Base-by-base conservation (phyloP, 495 filamentous ascomycete genomes). In the Monascus purpureus region DNA sequence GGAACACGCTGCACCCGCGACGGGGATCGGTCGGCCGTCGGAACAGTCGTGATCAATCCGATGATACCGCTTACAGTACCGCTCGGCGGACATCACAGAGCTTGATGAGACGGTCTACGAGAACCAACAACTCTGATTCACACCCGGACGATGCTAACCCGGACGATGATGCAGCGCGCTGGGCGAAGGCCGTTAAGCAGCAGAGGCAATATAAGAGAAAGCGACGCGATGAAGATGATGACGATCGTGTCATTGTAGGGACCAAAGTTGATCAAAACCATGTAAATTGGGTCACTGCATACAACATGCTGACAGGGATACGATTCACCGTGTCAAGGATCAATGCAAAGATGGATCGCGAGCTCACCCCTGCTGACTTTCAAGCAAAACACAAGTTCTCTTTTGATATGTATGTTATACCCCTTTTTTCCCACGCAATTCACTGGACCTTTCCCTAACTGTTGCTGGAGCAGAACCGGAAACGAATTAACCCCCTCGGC, bases 251-350 rank as follows among this genome's bases (percentile, higher is more conserved):
- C 20, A 70, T 92, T 32, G 86, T 99, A n/a, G 90, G 90, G 29
- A 96, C 86, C 14, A 95, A 94, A 57, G 90, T 99, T 22, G 90
- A 96, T 51, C 86, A 94, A 59, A 81, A 82, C 44, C 90, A 99
- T 52, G 83, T 82, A 29, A 99, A 99, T 55, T 99, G 84, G 77
- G 84, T 93, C 13, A 95, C 83, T 5, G 87, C 92, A 20, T 99
- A 99, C 57, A 96, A 99, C 57, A 99, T 99, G 90, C 72, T 99
- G 58, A 96, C 90, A 2, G 90, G 90, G 33, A 99, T 99, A 45
- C 84, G 90, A 26, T 95, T 99, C 42, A 80, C 82, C 15, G 92
- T 99, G 4, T 95, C 87, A 36, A 71, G 90, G 36, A 93, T 90
- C 35, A 95, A 99, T 50, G 90, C 92, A 13, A 99, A 99, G 61